A percentile compares a stretch with the other conserved stretches of the same genome.
Evolutionary conservation across 179 eudicot genomes (phyloP).

Genomic region (Drosera spatulata): DNA sequence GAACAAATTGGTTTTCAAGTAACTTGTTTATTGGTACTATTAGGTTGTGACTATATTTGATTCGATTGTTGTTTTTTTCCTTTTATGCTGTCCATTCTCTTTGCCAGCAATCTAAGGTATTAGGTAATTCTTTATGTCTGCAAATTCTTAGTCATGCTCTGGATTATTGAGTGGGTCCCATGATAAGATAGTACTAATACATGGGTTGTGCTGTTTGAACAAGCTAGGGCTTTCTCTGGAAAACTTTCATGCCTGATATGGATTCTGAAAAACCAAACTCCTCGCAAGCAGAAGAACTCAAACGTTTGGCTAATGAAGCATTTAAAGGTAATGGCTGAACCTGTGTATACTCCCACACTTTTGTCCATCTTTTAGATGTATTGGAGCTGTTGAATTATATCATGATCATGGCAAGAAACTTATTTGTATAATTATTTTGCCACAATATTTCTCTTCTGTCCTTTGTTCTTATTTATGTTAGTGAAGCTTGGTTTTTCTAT

Average conservation of each 20-base stretch:
- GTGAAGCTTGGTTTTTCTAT: too few species aligned
- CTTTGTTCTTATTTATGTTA: too few species aligned
- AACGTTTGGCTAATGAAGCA: constrained; percentile 76
- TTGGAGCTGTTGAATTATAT: constrained; percentile 84
- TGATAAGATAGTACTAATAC: constrained; percentile 3
- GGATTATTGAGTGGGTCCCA: constrained; percentile 13
- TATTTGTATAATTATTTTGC: constrained; percentile 9
- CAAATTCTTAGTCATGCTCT: constrained; percentile 1
- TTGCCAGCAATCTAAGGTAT: too few species aligned
- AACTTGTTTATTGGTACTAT: too few species aligned
- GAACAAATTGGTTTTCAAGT: too few species aligned
- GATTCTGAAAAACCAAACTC: constrained; percentile 38
- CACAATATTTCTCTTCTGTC: too few species aligned
- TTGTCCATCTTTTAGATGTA: constrained; percentile 59
- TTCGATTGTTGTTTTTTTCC: too few species aligned
- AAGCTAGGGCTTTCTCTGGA: not conserved
- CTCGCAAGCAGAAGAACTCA: constrained; percentile 65
- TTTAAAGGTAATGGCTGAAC: constrained; percentile 53
- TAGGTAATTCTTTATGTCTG: not conserved
- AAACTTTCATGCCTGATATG: constrained; percentile 39
- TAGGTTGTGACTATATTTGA: too few species aligned
- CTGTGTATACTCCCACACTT: not conserved
- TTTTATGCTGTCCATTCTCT: too few species aligned
- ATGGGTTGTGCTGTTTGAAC: constrained; percentile 11
- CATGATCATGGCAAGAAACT: constrained; percentile 65